Base-by-base conservation (phyloP, 345 rosid genomes). In the Aquilaria malaccensis region DNA sequence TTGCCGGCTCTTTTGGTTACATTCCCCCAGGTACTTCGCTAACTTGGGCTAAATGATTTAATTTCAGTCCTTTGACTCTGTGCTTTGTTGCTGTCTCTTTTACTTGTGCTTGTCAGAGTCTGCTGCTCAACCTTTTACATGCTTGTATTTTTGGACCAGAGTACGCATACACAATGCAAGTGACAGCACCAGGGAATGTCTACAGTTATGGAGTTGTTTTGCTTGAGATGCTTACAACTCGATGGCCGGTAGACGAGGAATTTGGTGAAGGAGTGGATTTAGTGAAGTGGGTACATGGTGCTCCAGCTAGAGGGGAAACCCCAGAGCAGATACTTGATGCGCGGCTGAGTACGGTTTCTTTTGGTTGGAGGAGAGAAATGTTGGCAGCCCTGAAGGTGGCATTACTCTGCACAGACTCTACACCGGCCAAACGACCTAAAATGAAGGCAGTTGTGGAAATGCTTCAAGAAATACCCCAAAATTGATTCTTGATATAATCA, bases 261-360 rank as follows among this genome's bases (percentile, higher is more conserved):
- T 94, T 94, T 43, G 96, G 85, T n/a, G 97, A 94, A 72, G 85
- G 92, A 15, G 75, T 83, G 32, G 91, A 86, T 74, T 81, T 94
- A 72, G 97, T 91, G 73, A 88, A 88, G 72, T 94, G 99, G 99
- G 99, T 90, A 4, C 95, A 94, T 67, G 83, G 79, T 69, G 96
- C 87, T 67, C 77, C 81, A 2, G 79, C 76, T 2, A 80, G 91
- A 76, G 96, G 95, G n/a, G 96, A 82, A 55, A 82, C 85, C 11
- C 82, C 93, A 0, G 96, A 75, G 70, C 87, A 85, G 69, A 85
- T 85, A 72, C 82, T 95, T 6, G 99, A 95, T 33, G 83, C 92
- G 2, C 83, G 74, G 82, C 93, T 91, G 64, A 84, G 86, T 73
- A 82, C 82, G 0, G 88, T 95, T 33, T 90, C 96, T 43, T 94